Conservation (phyloP, 2,329 filamentous ascomycete species). For the Pestalotiopsis sp. region DNA sequence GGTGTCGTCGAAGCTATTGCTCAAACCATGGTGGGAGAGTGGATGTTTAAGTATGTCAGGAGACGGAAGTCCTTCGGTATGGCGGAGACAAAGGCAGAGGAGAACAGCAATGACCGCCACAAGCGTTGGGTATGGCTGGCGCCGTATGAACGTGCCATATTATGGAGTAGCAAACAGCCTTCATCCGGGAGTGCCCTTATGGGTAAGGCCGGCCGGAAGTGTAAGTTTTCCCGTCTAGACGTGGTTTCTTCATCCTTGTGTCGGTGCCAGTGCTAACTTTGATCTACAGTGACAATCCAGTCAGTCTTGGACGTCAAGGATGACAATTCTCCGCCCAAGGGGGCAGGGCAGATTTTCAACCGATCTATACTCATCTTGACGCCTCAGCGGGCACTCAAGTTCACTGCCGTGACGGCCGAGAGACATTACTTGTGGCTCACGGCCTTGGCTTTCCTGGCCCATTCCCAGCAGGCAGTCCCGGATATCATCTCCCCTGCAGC, state of each 20-base stretch:
- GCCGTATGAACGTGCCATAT: slow-evolving; percentile 91
- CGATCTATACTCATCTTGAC: slow-evolving; percentile 94
- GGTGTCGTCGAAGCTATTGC: slow-evolving; percentile 95
- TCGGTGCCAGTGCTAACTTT: slow-evolving; percentile 3
- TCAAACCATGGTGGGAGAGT: slow-evolving; percentile 97
- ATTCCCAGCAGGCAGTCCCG: slow-evolving; percentile 80
- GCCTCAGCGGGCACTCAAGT: slow-evolving; percentile 90
- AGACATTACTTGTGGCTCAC: slow-evolving; percentile 95
- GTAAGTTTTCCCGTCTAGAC: slow-evolving; percentile 60
- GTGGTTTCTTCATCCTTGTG: not conserved
- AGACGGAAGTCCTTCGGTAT: slow-evolving; percentile 90
- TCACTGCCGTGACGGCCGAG: slow-evolving; percentile 81
- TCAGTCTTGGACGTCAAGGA: slow-evolving; percentile 97
- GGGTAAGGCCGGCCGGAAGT: slow-evolving; percentile 91
- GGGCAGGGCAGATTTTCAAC: slow-evolving; percentile 70
- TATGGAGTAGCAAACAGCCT: slow-evolving; percentile 98
- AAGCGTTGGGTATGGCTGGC: slow-evolving; percentile 99
- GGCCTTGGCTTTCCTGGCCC: slow-evolving; percentile 89
- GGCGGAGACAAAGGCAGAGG: slow-evolving; percentile 67
- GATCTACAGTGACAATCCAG: slow-evolving; percentile 77
- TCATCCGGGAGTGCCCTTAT: slow-evolving; percentile 83
- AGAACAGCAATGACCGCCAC: slow-evolving; percentile 77
- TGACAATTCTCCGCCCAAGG: slow-evolving; percentile 81
- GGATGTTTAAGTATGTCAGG: slow-evolving; percentile 91
- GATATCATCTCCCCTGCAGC: slow-evolving; percentile 60